Base-by-base conservation (phyloP, 306 rosid species). In the Corylus americana region DNA sequence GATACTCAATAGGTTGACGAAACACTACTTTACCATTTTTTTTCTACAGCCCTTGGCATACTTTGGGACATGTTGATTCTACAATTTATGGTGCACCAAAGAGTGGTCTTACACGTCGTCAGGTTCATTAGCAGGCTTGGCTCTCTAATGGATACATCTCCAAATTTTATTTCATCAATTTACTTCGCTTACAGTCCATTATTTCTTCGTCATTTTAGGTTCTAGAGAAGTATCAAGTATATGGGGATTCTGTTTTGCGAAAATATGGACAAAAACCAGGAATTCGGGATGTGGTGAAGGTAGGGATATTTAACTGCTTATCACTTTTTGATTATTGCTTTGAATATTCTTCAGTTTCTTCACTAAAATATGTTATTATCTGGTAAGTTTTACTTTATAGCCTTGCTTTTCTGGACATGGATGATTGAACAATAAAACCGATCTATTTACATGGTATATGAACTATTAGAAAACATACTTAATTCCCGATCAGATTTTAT, bases 211-310 rank as follows among this genome's bases (percentile, higher is more conserved):
- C 74, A 70, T 25, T 80, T 51, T 50, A 95, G 99, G 81, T 95
- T 79, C 85, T 95, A 16, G 92, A 89, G 81, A 87, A 92, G 80
- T 95, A 91, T 85, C 90, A 91, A 90, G 91, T 74, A 13, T 95
- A 95, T 70, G 99, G 98, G 79, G 98, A 95, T 70, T 82, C 99
- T 7, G 91, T 90, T 73, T 74, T 95, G 89, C 83, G 83, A 74
- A 81, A 68, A 85, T 88, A 95, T 84, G 98, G 99, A 68, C 83
- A 37, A 17, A 84, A 85, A 70, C 99, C 99, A 74, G 81, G 80
- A 45, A 82, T 95, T 49, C 91, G 98, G 74, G 98, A 95, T 42
- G 86, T 95, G 70, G 88, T 86, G 80, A 95, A 88, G 98, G 97
- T 95, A 76, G 31, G 91, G 25, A 64, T 66, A 45, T 55, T 50